Base-by-base conservation (phyloP, 2,329 filamentous ascomycete genomes). In the Ascomycota sp. region DNA sequence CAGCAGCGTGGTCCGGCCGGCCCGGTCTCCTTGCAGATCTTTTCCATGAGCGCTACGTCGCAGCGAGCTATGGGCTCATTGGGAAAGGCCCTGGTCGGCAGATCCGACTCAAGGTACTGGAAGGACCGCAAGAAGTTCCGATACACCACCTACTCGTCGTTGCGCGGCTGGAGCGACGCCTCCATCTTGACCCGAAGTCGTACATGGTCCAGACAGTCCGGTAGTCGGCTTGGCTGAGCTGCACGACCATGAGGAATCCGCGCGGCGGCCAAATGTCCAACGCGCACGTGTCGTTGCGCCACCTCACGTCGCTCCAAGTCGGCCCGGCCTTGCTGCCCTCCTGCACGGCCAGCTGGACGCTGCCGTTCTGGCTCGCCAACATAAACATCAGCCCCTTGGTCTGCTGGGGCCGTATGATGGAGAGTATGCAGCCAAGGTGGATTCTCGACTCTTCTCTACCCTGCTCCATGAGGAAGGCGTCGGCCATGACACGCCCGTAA, bases 161-260 rank as follows among this genome's bases (percentile, higher is more conserved):
- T 59, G 25, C 70, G 65, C 6, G 73, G 69, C 23, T 70, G 69
- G 25, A 92, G 59, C 30, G 70, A 78, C 19, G 64, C 62, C 43
- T 83, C 75, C 2, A 86, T 69, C 42, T 78, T 81, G 38, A 65
- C 67, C 77, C 80, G 46, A 91, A 86, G 35, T 92, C 81, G 38
- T 83, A 81, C 50, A 91, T 81, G 40, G 71, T 77, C 69, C 75
- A 85, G 8, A 92, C 53, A 36, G 68, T 72, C 36, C 74, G 69
- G 54, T 78, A 92, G 44, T 92, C 81, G n/a, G 66, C 57, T 41
- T 83, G 77, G 10, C 62, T 63, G 44, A 83, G 73, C 37, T 76
- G 70, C 12, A 89, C 55, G 13, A 66, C 67, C 25, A 92, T 53
- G 33, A 75, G 56, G 43, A 89, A 86, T 1, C 79, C 79, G 38